Evolutionary conservation across 2,329 filamentous ascomycete species (phyloP), one percentile per base, ranked within the genome.

Genomic region (Pezicula neosporulosa): DNA sequence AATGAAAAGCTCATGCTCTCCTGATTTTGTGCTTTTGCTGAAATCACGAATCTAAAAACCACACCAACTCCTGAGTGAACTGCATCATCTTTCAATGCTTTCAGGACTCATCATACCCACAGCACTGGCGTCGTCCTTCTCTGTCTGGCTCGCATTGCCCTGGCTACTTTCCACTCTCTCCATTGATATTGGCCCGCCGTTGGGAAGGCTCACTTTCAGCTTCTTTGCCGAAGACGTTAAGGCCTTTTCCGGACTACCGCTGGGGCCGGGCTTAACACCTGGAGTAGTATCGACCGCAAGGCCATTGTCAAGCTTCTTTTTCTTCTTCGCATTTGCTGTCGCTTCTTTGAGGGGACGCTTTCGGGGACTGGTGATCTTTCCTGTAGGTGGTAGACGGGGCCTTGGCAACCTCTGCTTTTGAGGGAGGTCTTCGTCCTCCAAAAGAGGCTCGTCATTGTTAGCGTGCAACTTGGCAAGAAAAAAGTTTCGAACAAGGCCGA

Each of bases 361-460:
- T 61, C 91, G 84, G 30, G 90, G 89, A 48, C 85, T 88, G 10
- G 87, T 87, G 59, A 96, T 96, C 76, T 95, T 96, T 64, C 90
- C 90, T 18, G 86, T 92, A 18, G 83, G 77, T 30, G 81, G 76
- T n/a, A 83, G 81, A n/a, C 81, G 77, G 21, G 73, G 90, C 72
- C 60, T 52, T 74, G 87, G 74, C 42, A 83, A 68, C 47, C 80
- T 71, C 72, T 99, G 94, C 72, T 99, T 99, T 50, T 86, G 82
- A 15, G 95, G 94, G 21, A 99, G 75, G 60, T 99, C 93, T 65
- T 97, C 90, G 71, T 99, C 94, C 73, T 99, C 94, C 48, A 96
- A 76, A 58, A 99, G 78, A 41, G 90, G 85, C 67, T 91, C 82
- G 63, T 93, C 86, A 66, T 82, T 82, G 68, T 92, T 94, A 50